Evolutionary conservation across 1,284 basidiomycete genomes (phyloP).

Genomic region (Inonotus hispidus): DNA sequence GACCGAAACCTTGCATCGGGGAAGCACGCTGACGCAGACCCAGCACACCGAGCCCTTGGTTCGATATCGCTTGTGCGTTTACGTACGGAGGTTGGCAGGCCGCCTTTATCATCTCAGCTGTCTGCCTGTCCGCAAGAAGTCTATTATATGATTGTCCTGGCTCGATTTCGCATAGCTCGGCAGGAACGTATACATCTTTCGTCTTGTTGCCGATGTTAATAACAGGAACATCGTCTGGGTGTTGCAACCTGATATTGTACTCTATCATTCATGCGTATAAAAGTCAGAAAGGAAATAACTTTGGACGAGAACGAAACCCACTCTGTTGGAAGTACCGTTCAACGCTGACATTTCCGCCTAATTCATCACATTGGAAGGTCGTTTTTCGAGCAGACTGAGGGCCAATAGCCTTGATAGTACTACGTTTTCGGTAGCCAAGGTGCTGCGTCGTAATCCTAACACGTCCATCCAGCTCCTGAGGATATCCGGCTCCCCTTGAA

Average conservation of each 20-base stretch:
- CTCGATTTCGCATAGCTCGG: slow-evolving; percentile 64
- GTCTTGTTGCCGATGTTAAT: slow-evolving; percentile 47
- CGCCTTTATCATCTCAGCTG: slow-evolving; percentile 15
- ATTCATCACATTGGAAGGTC: slow-evolving; percentile 49
- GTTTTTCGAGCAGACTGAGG: slow-evolving; percentile 40
- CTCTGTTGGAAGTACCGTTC: slow-evolving; percentile 57
- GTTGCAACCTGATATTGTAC: slow-evolving; percentile 45
- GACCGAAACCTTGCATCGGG: slow-evolving; percentile 45
- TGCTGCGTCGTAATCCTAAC: slow-evolving; percentile 55
- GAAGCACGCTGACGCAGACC: slow-evolving; percentile 30
- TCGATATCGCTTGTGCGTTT: slow-evolving; percentile 37
- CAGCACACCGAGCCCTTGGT: slow-evolving; percentile 48
- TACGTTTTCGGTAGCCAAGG: slow-evolving; percentile 47
- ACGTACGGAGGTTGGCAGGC: slow-evolving; percentile 9
- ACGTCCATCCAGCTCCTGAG: slow-evolving; percentile 41
- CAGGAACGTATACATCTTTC: slow-evolving; percentile 48
- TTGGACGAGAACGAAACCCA: slow-evolving; percentile 28
- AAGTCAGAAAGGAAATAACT: background rate
- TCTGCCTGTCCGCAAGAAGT: slow-evolving; percentile 40
- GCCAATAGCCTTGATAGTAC: slow-evolving; percentile 43
- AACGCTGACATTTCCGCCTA: slow-evolving; percentile 47
- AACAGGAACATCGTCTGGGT: slow-evolving; percentile 51
- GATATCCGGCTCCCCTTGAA: slow-evolving; percentile 40
- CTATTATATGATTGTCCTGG: slow-evolving; percentile 49
- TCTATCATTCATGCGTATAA: slow-evolving; percentile 34